Percentiles rank a stretch among this genome's conserved stretches.
These are phyloP conservation scores for Xylaria scruposa DNA, from an alignment of 495 filamentous ascomycete genomes.

Conservation along the genomic window DNA sequence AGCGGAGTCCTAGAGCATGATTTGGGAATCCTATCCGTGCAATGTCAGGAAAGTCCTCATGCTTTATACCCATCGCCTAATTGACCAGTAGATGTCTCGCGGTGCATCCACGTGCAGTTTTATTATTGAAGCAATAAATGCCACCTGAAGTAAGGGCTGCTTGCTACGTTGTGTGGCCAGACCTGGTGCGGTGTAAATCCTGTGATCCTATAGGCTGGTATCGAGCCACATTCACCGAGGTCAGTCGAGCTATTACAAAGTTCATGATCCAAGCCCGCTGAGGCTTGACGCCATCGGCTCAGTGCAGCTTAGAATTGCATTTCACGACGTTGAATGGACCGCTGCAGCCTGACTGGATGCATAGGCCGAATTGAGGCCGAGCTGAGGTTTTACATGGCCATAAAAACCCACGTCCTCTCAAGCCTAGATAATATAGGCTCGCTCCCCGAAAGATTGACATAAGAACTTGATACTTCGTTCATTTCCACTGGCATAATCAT, in stretches of 20 bases:
- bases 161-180: not conserved
- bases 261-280: not conserved
- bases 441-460: not conserved
- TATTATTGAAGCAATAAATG: not conserved
- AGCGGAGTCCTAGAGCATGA: not conserved
- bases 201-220: not conserved
- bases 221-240: not conserved
- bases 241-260: not conserved
- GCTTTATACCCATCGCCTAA: constrained; percentile 3
- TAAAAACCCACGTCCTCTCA: too few species aligned
- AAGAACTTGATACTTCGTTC: not conserved
- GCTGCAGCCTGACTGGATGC: not conserved
- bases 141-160: not conserved
- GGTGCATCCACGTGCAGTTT: too few species aligned
- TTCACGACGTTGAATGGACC: not conserved
- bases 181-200: not conserved
- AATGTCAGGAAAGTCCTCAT: not conserved
- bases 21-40: not conserved
- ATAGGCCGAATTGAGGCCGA: not conserved
- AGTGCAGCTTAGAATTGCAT: not conserved
- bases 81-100: not conserved
- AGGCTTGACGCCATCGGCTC: not conserved
- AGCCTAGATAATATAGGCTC: not conserved
- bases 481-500: not conserved
- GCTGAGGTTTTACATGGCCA: not conserved